A percentile compares a stretch with the other conserved stretches of the same genome.
Evolutionary conservation across 139 green algal genomes (phyloP).

Genomic region (Yamagishiella unicocca): DNA sequence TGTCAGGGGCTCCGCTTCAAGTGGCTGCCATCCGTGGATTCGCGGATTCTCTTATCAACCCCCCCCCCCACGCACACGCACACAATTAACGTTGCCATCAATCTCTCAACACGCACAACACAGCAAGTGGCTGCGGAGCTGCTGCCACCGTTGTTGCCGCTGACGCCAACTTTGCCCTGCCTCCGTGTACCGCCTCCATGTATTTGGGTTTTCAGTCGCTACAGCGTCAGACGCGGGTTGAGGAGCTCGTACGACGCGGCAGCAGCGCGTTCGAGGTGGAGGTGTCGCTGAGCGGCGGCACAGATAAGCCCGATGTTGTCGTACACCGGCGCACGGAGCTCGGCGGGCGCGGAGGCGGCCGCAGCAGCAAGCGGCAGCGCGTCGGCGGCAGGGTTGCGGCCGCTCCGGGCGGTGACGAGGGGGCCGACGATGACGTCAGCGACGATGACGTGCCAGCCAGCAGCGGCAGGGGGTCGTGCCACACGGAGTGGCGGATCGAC

Average conservation of each 20-base stretch:
- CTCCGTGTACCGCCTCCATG: no score
- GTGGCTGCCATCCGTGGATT: no score
- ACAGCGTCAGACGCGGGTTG: slow-evolving; percentile 55
- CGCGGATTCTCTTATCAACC: no score
- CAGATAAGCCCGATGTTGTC: slow-evolving; percentile 31
- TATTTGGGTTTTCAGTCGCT: slow-evolving; percentile 76
- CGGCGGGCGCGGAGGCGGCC: no score
- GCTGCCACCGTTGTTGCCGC: no score
- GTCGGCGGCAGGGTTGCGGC: not conserved
- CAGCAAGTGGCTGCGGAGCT: no score
- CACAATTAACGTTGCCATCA: no score
- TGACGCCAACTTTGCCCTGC: no score
- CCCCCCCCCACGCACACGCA: no score
- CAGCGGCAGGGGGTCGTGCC: not conserved
- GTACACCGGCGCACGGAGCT: slow-evolving; percentile 55
- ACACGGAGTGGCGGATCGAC: slow-evolving; percentile 3
- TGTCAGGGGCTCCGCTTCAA: no score
- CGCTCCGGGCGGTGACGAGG: not conserved
- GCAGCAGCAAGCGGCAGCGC: not conserved
- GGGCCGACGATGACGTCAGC: not conserved
- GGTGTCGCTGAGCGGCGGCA: slow-evolving; percentile 75
- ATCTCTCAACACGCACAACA: no score
- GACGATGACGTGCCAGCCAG: not conserved
- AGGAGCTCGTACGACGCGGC: slow-evolving; percentile 84
- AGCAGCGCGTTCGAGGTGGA: slow-evolving; percentile 66